A percentile compares a stretch with the other conserved stretches of the same genome.
phyloP scores from a whole-genome alignment of 1,284 basidiomycete species.

The Gymnopus androsaceus region DNA sequence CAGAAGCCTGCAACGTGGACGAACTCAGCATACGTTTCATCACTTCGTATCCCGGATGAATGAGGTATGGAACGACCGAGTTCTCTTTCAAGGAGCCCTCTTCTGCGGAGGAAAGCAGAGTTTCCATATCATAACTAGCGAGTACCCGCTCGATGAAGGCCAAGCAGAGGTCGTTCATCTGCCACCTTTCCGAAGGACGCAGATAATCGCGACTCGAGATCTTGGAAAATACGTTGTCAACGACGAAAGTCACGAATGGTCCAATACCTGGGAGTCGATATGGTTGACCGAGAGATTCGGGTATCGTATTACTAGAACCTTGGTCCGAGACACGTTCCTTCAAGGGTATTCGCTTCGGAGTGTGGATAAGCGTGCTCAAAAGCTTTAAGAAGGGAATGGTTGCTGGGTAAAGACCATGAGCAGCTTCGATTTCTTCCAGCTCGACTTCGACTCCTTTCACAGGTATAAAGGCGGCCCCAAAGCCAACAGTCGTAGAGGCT shows the following conservation, averaged over 20 bases:
- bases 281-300: constrained; percentile 73
- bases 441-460: constrained; percentile 79
- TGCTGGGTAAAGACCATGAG: constrained; percentile 78
- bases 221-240: constrained; percentile 84
- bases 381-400: constrained; percentile 88
- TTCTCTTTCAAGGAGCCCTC: constrained; percentile 53
- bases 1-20: constrained; percentile 66
- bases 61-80: constrained; percentile 51
- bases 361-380: constrained; percentile 79
- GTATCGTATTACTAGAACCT: constrained; percentile 72
- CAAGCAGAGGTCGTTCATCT: constrained; percentile 82
- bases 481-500: constrained; percentile 38
- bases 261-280: constrained; percentile 76
- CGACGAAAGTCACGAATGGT: constrained; percentile 81
- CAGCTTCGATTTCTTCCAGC: constrained; percentile 84
- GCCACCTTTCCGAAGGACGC: constrained; percentile 80
- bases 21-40: constrained; percentile 80
- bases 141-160: constrained; percentile 85
- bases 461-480: constrained; percentile 43
- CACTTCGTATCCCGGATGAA: constrained; percentile 90
- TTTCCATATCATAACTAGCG: constrained; percentile 79
- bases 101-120: constrained; percentile 53
- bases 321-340: constrained; percentile 60
- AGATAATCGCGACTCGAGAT: constrained; percentile 76
- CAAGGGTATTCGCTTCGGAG: constrained; percentile 66